These are phyloP conservation scores for Takashimella tepidaria DNA, from an alignment of 1,284 basidiomycete genomes.

Conservation along the genomic window DNA sequence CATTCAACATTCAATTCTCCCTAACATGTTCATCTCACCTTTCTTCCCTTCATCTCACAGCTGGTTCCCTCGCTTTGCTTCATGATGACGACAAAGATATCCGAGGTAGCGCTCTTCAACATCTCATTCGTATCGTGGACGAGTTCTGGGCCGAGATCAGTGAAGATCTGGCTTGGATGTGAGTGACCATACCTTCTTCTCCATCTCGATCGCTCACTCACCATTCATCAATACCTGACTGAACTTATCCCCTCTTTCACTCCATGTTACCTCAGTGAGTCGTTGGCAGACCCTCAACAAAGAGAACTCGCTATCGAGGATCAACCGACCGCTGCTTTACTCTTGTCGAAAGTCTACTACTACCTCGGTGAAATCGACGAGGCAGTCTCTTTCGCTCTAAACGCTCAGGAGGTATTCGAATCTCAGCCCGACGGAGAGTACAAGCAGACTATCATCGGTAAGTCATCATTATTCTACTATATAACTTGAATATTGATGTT, in stretches of 20 bases:
- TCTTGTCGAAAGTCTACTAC: conserved; percentile 94
- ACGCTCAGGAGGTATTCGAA: conserved; percentile 80
- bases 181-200: conserved; percentile 42
- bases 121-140: conserved; percentile 74
- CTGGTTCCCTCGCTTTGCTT: conserved; percentile 82
- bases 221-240: too few relatives aligned
- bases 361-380: conserved; percentile 91
- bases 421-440: conserved; percentile 73
- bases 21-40: too few relatives aligned
- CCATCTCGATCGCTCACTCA: not conserved
- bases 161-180: conserved; percentile 85
- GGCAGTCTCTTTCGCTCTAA: conserved; percentile 84
- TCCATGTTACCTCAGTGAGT: too few relatives aligned
- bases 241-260: too few relatives aligned
- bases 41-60: conserved; percentile 44
- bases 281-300: conserved; percentile 67
- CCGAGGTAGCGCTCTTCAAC: conserved; percentile 81
- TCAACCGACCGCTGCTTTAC: conserved; percentile 73
- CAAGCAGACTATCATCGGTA: conserved; percentile 87
- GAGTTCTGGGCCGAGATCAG: conserved; percentile 98
- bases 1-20: too few relatives aligned
- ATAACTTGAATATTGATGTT: conserved; percentile 2
- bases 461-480: conserved; percentile 42
- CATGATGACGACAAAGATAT: conserved; percentile 74
- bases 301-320: conserved; percentile 65